Evolutionary conservation across 176 grass and related monocot species (phyloP), one percentile per base, ranked within the genome.

Genomic region (Oryza glaberrima): DNA sequence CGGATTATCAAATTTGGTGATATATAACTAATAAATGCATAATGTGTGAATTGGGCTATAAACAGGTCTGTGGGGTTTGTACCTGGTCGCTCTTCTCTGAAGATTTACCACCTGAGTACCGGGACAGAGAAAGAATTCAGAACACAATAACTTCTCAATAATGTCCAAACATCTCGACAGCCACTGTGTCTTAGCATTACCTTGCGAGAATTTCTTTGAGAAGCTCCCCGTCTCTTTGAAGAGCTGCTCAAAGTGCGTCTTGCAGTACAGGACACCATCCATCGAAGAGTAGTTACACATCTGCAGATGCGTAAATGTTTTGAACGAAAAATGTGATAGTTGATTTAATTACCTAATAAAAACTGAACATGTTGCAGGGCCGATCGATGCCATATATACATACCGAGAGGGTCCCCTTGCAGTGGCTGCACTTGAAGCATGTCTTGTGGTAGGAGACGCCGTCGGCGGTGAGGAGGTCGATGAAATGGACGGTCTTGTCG

Each of bases 401-500:
- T 85, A 98, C 95, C 60, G 93, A 95, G 44, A 98, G 95, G 19
- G 73, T 91, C 45, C 95, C 95, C 84, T 95, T 95, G 90, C 93
- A 92, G 86, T 95, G 90, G 82, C 65, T 90, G 83, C 94, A 96
- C 77, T 96, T 96, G 91, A 96, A 96, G 88, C 94, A 96, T 52
- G 88, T 92, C 88, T 91, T 96, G 77, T 96, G 84, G 84, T 95
- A 95, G 0, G 88, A 54, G 71, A 91, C 89, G 44, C 86, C 91
- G 70, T 98, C 95, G 9, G 96, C 96, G 0, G 93, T 94, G 19
- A 98, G 60, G 75, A 95, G 96, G 70, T 98, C 96, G 70, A 98
- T 98, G 93, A 98, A 95, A 69, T 98, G 96, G 82, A 98, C 96
- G 4, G 87, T 95, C 89, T 95, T 98, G 74, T 95, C 93, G 86